These are phyloP conservation scores for Neckera pumila DNA, from an alignment of 225 moss, liverwort and hornwort species.

Conservation along the genomic window DNA sequence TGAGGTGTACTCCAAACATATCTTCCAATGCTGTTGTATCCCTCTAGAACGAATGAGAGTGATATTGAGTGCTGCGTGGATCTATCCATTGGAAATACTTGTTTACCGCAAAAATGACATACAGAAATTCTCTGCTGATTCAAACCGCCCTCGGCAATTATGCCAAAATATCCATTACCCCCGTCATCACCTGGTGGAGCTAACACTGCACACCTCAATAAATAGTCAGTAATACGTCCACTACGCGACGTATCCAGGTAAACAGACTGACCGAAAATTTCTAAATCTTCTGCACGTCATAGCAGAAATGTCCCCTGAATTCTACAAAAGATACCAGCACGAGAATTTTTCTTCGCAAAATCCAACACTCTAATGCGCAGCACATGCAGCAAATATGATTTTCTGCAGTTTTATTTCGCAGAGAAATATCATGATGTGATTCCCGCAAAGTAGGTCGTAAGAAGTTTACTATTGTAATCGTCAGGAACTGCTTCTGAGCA, in stretches of 20 bases:
- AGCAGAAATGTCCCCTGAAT: neutral
- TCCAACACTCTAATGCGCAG: neutral
- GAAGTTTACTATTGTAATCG: slow-evolving; percentile 6
- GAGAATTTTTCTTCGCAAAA: neutral
- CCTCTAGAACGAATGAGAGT: neutral
- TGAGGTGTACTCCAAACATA: neutral
- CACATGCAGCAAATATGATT: neutral
- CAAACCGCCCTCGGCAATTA: slow-evolving; percentile 48
- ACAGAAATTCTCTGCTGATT: slow-evolving; percentile 59
- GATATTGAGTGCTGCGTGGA: neutral
- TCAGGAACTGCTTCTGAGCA: slow-evolving; percentile 25
- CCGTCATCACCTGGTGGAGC: slow-evolving; percentile 34
- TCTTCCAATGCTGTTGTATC: neutral
- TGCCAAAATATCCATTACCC: slow-evolving; percentile 43
- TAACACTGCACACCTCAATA: neutral
- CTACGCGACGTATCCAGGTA: neutral
- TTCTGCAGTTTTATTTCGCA: neutral
- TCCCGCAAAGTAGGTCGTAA: neutral
- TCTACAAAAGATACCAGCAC: neutral
- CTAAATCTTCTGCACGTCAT: neutral
- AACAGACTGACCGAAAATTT: neutral
- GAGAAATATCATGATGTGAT: neutral
- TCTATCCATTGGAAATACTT: neutral
- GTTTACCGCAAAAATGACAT: neutral
- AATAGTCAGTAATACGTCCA: neutral